Evolutionary conservation across 75 land plant species (phyloP).

Genomic region (Isoetes taiwanensis): DNA sequence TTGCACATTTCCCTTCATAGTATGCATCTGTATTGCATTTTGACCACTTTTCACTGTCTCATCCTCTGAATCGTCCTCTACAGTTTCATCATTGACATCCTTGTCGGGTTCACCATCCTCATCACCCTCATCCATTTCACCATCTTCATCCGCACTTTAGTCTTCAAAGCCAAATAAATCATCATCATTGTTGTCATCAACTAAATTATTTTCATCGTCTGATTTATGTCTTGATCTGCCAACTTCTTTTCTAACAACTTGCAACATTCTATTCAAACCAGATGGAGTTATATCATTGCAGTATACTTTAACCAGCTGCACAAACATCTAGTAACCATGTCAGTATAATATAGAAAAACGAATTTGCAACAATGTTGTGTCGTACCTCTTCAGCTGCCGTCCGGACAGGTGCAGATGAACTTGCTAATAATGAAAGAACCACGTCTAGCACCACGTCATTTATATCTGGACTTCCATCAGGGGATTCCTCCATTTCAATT

Average conservation of each 20-base stretch:
- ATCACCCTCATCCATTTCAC: conserved; percentile 36
- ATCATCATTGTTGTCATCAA: conserved; percentile 56
- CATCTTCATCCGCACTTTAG: conserved; percentile 46
- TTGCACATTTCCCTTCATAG: too few species aligned
- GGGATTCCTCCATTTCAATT: conserved; percentile 22
- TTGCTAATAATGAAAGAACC: conserved; percentile 66
- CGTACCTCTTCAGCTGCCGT: conserved; percentile 86
- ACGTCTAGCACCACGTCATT: conserved; percentile 87
- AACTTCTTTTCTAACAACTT: conserved; percentile 57
- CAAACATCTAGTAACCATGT: too few species aligned
- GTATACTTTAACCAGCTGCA: conserved; percentile 73
- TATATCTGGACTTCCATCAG: conserved; percentile 38
- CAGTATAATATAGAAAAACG: too few species aligned
- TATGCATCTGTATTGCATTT: too few species aligned
- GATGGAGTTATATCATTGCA: conserved; percentile 54
- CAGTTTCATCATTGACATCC: conserved; percentile 19
- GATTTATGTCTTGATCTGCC: conserved; percentile 35
- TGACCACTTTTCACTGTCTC: too few species aligned
- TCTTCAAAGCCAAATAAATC: too few species aligned
- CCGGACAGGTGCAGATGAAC: conserved; percentile 58
- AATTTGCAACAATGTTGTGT: too few species aligned
- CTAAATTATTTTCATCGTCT: conserved; percentile 14
- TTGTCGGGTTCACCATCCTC: conserved; percentile 38
- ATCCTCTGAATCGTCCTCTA: background rate
- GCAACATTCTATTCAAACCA: conserved; percentile 49